Base-by-base conservation (phyloP, 2,329 filamentous ascomycete genomes). In the Phaeomoniella chlamydospora region DNA sequence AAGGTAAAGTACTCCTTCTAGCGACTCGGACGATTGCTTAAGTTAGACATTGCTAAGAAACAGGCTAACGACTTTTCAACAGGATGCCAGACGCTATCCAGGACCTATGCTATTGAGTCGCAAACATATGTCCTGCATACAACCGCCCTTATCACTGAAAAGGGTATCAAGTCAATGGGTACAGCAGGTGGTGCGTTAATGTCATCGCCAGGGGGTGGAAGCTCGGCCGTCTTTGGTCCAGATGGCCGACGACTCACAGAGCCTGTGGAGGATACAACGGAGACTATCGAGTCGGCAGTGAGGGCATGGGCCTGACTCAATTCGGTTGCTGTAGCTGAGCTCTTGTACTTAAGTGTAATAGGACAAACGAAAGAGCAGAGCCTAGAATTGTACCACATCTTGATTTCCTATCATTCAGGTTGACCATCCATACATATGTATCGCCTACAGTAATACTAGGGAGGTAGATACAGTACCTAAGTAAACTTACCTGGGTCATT, bases 41-140 rank as follows among this genome's bases (percentile, higher is more conserved):
- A 15, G 11, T 15, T 6, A 17, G 9, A 17, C 5, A 22, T 29
- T 29, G 36, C 29, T 14, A 30, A 10, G 10, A 29, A 29, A 29
- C 22, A 29, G 22, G 36, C 29, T 18, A 19, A 13, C 18, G 15
- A 3, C 33, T 18, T 6, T 19, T 12, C 5, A 16, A 3, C 13
- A 45, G 43, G 43, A 13, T 62, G 57, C 38, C 58, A 57, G 18
- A 59, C 46, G 31, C 53, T 72, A 1, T 65, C 68, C 0, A 66
- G 67, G 40, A 60, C 64, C 0, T 74, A 74, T 43, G 71, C 72
- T 1, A 64, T 76, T 5, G 73, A 77, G 46, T 62, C 66, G 2
- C 56, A 58, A 5, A 51, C 65, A 0, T 77, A 67, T 40, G 72
- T 77, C 1, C 58, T 75, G 3, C 68, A 72, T 42, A 54, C 54